Percentiles rank a stretch among this genome's conserved stretches.
phyloP scores from a whole-genome alignment of 306 rosid species.

The Trifolium dubium region DNA sequence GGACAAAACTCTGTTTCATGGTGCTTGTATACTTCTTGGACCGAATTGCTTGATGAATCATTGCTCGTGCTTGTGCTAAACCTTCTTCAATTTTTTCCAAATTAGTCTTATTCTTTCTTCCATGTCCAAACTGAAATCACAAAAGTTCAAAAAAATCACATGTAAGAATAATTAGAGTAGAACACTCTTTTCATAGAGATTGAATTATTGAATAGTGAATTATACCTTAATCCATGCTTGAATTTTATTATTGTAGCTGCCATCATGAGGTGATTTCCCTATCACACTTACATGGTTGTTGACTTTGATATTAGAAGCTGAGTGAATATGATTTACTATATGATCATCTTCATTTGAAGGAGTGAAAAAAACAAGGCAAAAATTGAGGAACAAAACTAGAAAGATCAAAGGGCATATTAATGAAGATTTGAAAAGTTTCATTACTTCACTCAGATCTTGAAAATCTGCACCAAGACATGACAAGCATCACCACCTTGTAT shows the following conservation, averaged over 20 bases:
- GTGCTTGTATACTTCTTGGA: conserved; percentile 19
- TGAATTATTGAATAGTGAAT: background rate
- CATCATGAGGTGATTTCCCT: background rate
- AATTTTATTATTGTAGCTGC: background rate
- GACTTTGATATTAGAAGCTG: conserved; percentile 9
- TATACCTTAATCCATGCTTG: conserved; percentile 36
- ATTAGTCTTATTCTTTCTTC: conserved; percentile 26
- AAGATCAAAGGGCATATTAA: conserved; percentile 12
- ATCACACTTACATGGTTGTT: conserved; percentile 4
- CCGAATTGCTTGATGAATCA: conserved; percentile 39
- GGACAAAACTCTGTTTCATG: conserved; percentile 16
- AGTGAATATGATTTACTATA: background rate
- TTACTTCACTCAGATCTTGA: conserved; percentile 4
- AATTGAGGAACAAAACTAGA: conserved; percentile 19
- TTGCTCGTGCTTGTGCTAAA: conserved; percentile 37
- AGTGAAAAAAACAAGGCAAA: conserved; percentile 40
- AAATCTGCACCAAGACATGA: background rate
- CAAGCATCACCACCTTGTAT: background rate
- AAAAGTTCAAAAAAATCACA: background rate
- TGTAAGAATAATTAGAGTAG: background rate
- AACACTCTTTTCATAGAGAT: background rate
- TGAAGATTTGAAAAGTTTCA: conserved; percentile 38
- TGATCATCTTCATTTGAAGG: conserved; percentile 36
- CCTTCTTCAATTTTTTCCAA: conserved; percentile 46
- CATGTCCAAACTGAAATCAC: conserved; percentile 31